Evolutionary conservation across 306 rosid species (phyloP).

Genomic region (Carpinus fangiana): DNA sequence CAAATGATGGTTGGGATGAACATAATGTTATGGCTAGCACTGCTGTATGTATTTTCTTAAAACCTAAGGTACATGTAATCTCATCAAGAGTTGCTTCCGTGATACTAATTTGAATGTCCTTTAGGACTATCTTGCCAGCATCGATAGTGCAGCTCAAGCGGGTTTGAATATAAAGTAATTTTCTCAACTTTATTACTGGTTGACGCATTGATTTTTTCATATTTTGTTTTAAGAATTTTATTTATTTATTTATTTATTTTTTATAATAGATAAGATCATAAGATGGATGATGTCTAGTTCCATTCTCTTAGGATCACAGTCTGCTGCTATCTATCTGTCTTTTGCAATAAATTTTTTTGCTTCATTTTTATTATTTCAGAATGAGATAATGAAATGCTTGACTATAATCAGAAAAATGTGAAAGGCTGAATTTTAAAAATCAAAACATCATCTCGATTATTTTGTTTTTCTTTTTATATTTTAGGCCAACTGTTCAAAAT

Average conservation of each 20-base stretch:
- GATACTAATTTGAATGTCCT: conserved; percentile 35
- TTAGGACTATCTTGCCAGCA: conserved; percentile 95
- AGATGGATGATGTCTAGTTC: background rate
- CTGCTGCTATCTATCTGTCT: background rate
- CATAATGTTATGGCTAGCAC: conserved; percentile 76
- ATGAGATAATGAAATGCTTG: background rate
- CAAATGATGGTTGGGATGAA: conserved; percentile 76
- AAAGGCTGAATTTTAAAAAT: background rate
- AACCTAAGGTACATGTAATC: conserved; percentile 9
- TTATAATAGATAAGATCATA: background rate
- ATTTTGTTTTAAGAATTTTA: background rate
- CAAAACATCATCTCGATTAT: background rate
- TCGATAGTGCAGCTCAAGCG: conserved; percentile 65
- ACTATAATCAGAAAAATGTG: background rate
- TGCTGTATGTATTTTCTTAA: conserved; percentile 60
- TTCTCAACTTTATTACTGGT: conserved; percentile 32
- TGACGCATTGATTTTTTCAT: conserved; percentile 5
- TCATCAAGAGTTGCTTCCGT: conserved; percentile 20
- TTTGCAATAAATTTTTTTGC: background rate
- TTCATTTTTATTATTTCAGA: background rate
- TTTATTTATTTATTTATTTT: too few species aligned
- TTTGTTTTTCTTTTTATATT: too few species aligned
- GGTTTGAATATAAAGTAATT: conserved; percentile 78
- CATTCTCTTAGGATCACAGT: background rate
- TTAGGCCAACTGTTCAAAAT: background rate